Percentiles rank a stretch among this genome's conserved stretches.
These are phyloP conservation scores for Coniferiporia weirii DNA, from an alignment of 1,284 basidiomycete species.

Conservation along the genomic window DNA sequence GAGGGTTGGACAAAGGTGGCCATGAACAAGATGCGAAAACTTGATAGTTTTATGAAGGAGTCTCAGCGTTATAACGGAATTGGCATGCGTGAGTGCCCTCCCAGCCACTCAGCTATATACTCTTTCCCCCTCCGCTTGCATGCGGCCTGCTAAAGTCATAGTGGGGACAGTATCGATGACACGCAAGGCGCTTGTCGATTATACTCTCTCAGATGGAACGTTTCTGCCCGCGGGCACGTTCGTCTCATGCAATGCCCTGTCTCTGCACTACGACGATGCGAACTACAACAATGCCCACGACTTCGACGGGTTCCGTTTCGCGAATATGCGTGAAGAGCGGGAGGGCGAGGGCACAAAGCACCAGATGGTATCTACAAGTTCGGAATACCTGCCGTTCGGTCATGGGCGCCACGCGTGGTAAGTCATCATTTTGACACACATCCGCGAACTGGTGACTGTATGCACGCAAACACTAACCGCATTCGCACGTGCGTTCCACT, in stretches of 20 bases:
- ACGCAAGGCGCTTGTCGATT: conserved; percentile 33
- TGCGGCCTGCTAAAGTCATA: neutral
- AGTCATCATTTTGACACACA: conserved; percentile 1
- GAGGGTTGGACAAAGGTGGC: conserved; percentile 42
- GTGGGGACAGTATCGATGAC: conserved; percentile 26
- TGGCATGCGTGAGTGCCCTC: conserved; percentile 18
- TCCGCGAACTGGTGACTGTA: neutral
- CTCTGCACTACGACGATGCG: conserved; percentile 26
- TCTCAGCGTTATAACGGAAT: conserved; percentile 34
- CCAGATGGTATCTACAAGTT: conserved; percentile 24
- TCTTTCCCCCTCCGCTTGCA: neutral
- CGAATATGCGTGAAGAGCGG: conserved; percentile 2
- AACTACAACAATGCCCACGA: conserved; percentile 25
- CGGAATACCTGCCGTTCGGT: conserved; percentile 28
- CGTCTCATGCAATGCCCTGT: conserved; percentile 24
- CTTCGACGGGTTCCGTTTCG: conserved; percentile 34
- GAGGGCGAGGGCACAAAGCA: conserved; percentile 17
- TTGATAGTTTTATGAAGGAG: conserved; percentile 49
- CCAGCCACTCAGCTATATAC: neutral
- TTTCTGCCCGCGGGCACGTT: conserved; percentile 33
- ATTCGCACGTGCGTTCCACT: neutral
- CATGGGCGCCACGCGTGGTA: conserved; percentile 29
- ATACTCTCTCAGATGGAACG: conserved; percentile 38
- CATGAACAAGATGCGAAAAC: conserved; percentile 38
- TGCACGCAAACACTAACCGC: neutral